phyloP scores from a whole-genome alignment of 108 stramenopile species.

The Skeletonema tropicum region DNA sequence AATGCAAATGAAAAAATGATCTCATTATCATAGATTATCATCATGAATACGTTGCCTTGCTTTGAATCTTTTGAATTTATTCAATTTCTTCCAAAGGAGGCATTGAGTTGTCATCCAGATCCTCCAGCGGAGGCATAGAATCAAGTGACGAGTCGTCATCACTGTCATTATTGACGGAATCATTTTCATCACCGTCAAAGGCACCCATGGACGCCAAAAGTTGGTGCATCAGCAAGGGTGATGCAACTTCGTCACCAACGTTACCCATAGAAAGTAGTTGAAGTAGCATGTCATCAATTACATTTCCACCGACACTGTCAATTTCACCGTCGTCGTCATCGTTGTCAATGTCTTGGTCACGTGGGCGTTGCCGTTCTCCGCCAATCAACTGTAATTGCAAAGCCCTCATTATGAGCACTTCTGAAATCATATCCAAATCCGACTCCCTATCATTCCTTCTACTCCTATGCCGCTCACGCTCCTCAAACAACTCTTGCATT shows the following conservation, averaged over 20 bases:
- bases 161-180: neutral
- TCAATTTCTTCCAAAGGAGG: too few relatives aligned
- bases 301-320: neutral
- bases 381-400: constrained; percentile 8
- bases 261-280: neutral
- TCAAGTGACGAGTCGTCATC: neutral
- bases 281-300: neutral
- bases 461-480: constrained; percentile 26
- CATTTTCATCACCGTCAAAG: neutral
- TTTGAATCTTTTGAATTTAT: too few relatives aligned
- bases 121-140: neutral
- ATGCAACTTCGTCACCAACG: neutral
- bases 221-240: neutral
- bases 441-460: constrained; percentile 13
- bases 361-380: neutral
- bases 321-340: neutral
- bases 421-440: constrained; percentile 22
- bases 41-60: too few relatives aligned
- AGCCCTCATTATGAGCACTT: constrained; percentile 25
- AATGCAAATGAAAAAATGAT: too few relatives aligned
- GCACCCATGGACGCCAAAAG: neutral
- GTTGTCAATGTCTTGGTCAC: neutral
- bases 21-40: too few relatives aligned
- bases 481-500: constrained; percentile 54
- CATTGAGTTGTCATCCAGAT: too few relatives aligned